Evolutionary conservation across 306 rosid genomes (phyloP).

Genomic region (Abrus precatorius): DNA sequence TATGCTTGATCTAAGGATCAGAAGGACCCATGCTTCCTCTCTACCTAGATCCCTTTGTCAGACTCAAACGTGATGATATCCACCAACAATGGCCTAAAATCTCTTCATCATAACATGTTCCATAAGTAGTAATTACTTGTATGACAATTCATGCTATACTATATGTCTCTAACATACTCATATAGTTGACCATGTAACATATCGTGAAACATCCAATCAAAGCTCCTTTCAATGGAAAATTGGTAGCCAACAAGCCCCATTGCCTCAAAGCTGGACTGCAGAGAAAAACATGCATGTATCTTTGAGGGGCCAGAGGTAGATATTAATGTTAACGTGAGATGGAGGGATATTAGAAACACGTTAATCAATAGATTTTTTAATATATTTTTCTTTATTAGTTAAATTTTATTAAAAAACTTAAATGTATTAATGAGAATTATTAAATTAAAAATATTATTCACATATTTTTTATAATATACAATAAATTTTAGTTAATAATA

Average conservation of each 20-base stretch:
- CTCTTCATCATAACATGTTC: slow-evolving; percentile 41
- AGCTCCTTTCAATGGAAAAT: slow-evolving; percentile 46
- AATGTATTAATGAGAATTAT: too few relatives aligned
- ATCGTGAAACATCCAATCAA: slow-evolving; percentile 58
- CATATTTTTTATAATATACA: too few relatives aligned
- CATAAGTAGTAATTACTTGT: slow-evolving; percentile 49
- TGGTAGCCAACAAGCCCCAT: slow-evolving; percentile 33
- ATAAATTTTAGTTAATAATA: too few relatives aligned
- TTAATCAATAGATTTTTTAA: too few relatives aligned
- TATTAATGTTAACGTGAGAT: slow-evolving; percentile 41
- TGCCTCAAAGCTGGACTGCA: slow-evolving; percentile 55
- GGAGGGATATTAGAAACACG: too few relatives aligned
- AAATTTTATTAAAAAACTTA: too few relatives aligned
- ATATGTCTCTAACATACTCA: slow-evolving; percentile 28
- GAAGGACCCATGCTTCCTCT: slow-evolving; percentile 25
- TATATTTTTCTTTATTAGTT: too few relatives aligned
- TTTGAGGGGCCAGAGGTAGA: slow-evolving; percentile 50
- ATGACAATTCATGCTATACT: slow-evolving; percentile 44
- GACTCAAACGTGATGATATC: slow-evolving; percentile 52
- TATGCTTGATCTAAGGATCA: slow-evolving; percentile 30
- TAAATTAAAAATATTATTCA: too few relatives aligned
- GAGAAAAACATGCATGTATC: slow-evolving; percentile 43
- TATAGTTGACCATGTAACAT: slow-evolving; percentile 68
- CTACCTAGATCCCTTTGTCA: slow-evolving; percentile 50
- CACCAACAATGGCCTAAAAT: slow-evolving; percentile 70